Conservation (phyloP, 805 yeast genomes). For the Lipomyces chichibuensis region DNA sequence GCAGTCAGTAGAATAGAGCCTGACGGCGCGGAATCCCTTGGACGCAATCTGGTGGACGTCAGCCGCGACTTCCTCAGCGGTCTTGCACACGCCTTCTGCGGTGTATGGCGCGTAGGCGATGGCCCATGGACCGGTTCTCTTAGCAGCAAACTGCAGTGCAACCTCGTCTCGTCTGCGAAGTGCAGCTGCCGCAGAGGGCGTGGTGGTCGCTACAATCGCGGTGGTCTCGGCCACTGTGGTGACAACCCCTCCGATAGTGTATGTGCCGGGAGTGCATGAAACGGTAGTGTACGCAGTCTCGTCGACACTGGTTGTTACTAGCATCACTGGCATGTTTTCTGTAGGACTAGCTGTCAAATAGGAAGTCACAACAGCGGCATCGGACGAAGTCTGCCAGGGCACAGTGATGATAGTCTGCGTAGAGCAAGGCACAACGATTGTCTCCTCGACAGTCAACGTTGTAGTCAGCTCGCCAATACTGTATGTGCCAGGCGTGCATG, state of each 20-base stretch:
- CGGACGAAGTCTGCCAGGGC: constrained; percentile 7
- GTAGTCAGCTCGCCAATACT: constrained; percentile 18
- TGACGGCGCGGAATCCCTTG: constrained; percentile 65
- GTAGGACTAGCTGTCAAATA: constrained; percentile 10
- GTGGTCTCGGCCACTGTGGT: constrained; percentile 29
- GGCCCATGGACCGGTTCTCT: constrained; percentile 37
- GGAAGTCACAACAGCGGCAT: constrained; percentile 27
- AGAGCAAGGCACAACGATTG: constrained; percentile 24
- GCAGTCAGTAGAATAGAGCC: constrained; percentile 90
- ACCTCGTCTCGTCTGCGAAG: constrained; percentile 14
- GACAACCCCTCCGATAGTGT: constrained; percentile 13
- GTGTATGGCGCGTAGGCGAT: constrained; percentile 64
- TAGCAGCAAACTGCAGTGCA: constrained; percentile 12
- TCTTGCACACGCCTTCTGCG: constrained; percentile 60
- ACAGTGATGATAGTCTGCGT: constrained; percentile 16
- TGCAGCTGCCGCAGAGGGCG: constrained; percentile 53
- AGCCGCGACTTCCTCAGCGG: constrained; percentile 52
- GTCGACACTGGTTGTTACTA: constrained; percentile 6
- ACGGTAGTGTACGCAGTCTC: constrained; percentile 21
- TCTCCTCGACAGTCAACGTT: constrained; percentile 21
- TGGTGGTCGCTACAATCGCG: constrained; percentile 43
- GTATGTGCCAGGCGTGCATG: constrained; percentile 23
- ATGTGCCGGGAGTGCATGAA: constrained; percentile 25
- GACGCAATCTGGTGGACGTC: constrained; percentile 63
- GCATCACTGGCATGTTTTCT: constrained; percentile 5